phyloP scores from a whole-genome alignment of 768 basidiomycete species.

The Tricholoma sp. region DNA sequence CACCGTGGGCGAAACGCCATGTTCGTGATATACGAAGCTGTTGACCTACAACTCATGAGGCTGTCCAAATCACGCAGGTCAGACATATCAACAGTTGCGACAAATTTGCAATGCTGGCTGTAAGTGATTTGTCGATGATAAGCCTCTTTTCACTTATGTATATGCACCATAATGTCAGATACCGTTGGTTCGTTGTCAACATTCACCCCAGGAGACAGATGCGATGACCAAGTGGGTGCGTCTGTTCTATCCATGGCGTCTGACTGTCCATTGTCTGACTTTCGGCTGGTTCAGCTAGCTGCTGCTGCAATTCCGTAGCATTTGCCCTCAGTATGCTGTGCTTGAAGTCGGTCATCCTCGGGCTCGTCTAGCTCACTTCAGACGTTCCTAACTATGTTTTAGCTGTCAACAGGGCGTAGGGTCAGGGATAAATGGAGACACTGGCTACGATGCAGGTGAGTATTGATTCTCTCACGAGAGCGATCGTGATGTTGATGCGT shows the following conservation, averaged over 20 bases:
- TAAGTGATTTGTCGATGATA: background rate
- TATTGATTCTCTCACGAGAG: background rate
- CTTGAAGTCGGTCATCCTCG: background rate
- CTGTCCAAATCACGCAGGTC: background rate
- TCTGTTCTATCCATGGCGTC: background rate
- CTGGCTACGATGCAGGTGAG: background rate
- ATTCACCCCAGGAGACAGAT: background rate
- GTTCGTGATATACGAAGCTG: background rate
- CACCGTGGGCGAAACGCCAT: conserved; percentile 1
- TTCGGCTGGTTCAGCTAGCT: background rate
- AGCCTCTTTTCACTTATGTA: background rate
- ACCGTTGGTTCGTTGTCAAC: background rate
- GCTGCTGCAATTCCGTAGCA: background rate
- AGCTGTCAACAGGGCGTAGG: background rate
- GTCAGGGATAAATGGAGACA: background rate
- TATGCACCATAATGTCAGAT: background rate
- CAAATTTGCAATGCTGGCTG: conserved; percentile 1
- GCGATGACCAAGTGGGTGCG: conserved; percentile 1
- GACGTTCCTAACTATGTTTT: background rate
- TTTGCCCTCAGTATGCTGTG: conserved; percentile 2
- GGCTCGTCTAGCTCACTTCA: background rate
- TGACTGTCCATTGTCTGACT: background rate
- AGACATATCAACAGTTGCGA: background rate
- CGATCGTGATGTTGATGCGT: background rate
- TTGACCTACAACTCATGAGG: background rate